Percentiles rank a stretch among this genome's conserved stretches.
Conservation (phyloP, 192 early-diverging fungal species). For the Pilaira anomala region DNA sequence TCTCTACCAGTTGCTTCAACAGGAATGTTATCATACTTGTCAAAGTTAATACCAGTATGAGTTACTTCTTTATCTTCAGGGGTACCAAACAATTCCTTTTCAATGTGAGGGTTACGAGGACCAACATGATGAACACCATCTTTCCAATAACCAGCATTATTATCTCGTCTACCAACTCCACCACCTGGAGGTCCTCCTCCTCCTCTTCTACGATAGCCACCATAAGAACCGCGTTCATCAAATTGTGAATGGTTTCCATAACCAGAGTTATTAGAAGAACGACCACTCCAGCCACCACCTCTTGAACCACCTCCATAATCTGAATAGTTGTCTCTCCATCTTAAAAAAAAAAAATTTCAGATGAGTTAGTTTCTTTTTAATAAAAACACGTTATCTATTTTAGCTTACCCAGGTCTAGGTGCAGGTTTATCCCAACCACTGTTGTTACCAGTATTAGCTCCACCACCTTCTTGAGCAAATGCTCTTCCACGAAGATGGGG, state of each 20-base stretch:
- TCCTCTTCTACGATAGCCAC: slow-evolving; percentile 42
- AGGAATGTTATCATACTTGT: slow-evolving; percentile 99
- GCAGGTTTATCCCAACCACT: slow-evolving; percentile 32
- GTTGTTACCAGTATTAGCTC: slow-evolving; percentile 23
- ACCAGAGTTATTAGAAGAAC: slow-evolving; percentile 12
- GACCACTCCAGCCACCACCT: neutral
- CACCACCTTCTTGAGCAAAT: slow-evolving; percentile 33
- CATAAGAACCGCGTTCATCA: slow-evolving; percentile 40
- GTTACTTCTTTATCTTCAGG: slow-evolving; percentile 74
- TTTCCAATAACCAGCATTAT: slow-evolving; percentile 60
- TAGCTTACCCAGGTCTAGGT: slow-evolving; percentile 6
- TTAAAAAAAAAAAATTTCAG: neutral
- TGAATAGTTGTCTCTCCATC: slow-evolving; percentile 14
- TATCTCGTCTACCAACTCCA: slow-evolving; percentile 17
- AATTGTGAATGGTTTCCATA: slow-evolving; percentile 35
- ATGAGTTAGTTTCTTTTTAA: neutral
- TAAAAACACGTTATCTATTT: neutral
- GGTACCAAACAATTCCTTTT: slow-evolving; percentile 73
- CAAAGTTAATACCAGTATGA: slow-evolving; percentile 97
- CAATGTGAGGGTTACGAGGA: slow-evolving; percentile 72
- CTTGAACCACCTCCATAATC: slow-evolving; percentile 14
- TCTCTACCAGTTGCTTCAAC: slow-evolving; percentile 81
- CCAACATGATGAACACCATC: slow-evolving; percentile 81
- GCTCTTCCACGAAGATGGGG: slow-evolving; percentile 51
- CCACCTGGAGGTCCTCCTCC: slow-evolving; percentile 16